Conservation (phyloP, 78 protist species). For the Emiliania huxleyi region DNA sequence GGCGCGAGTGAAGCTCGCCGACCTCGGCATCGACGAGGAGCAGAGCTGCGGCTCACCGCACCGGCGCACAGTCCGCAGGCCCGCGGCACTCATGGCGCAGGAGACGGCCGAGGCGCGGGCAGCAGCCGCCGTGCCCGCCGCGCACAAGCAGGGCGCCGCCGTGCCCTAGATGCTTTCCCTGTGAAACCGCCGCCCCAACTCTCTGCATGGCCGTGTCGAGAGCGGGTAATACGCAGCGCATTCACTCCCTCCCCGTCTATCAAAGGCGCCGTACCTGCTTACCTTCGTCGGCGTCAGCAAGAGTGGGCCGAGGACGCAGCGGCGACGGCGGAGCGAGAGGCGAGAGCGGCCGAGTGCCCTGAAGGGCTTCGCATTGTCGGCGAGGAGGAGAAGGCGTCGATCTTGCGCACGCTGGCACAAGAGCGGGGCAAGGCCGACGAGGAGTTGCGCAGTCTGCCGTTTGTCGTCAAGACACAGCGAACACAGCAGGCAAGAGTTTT, state of each 20-base stretch:
- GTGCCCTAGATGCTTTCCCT: no score
- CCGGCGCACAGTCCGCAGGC: background rate
- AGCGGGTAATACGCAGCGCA: no score
- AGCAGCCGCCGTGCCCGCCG: background rate
- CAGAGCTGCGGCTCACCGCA: background rate
- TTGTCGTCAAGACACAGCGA: background rate
- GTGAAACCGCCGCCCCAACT: no score
- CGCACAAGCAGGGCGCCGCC: no score
- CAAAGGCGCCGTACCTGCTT: background rate
- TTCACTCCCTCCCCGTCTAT: no score
- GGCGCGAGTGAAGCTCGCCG: no score
- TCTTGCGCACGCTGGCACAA: background rate
- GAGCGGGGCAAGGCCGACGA: background rate
- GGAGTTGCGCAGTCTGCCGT: background rate
- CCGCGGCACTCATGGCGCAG: background rate
- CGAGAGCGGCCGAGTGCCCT: background rate
- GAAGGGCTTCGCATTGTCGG: background rate
- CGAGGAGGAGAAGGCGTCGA: background rate
- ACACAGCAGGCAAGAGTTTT: no score
- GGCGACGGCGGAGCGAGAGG: background rate
- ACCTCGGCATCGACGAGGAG: background rate
- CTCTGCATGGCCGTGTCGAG: no score
- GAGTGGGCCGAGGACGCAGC: background rate
- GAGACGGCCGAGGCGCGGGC: background rate
- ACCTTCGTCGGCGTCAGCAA: background rate